Conservation (phyloP, 1,139 yeast species). For the Debaryomyces coudertii region DNA sequence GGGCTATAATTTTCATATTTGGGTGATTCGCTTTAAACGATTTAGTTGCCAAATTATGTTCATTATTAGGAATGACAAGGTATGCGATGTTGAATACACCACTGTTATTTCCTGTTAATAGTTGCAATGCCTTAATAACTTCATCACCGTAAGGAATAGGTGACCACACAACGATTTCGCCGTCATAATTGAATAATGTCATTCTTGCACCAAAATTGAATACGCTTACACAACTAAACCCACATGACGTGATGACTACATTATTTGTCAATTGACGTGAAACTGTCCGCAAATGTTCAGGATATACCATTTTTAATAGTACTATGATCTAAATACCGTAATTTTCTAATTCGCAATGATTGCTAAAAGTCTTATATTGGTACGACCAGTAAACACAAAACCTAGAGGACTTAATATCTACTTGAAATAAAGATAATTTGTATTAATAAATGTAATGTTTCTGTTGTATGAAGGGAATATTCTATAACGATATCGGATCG, state of each 20-base stretch:
- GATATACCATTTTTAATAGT: slow-evolving; percentile 11
- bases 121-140: slow-evolving; percentile 33
- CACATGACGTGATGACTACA: slow-evolving; percentile 15
- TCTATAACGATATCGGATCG: too few species aligned
- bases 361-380: not conserved
- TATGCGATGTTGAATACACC: slow-evolving; percentile 31
- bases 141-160: slow-evolving; percentile 52
- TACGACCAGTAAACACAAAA: too few species aligned
- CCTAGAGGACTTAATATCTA: too few species aligned
- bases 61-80: slow-evolving; percentile 45
- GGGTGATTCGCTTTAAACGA: slow-evolving; percentile 48
- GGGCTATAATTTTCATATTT: slow-evolving; percentile 44
- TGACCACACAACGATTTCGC: slow-evolving; percentile 47
- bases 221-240: slow-evolving; percentile 31
- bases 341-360: not conserved
- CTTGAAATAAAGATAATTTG: too few species aligned
- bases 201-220: slow-evolving; percentile 55
- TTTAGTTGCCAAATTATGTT: slow-evolving; percentile 49
- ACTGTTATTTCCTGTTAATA: slow-evolving; percentile 26
- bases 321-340: not conserved
- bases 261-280: slow-evolving; percentile 11
- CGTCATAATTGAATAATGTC: slow-evolving; percentile 39
- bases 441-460: too few species aligned
- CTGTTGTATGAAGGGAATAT: too few species aligned
- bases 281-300: slow-evolving; percentile 8